A percentile compares a stretch with the other conserved stretches of the same genome.
Evolutionary conservation across 176 grass and related monocot species (phyloP).

Genomic region (Oryza coarctata): DNA sequence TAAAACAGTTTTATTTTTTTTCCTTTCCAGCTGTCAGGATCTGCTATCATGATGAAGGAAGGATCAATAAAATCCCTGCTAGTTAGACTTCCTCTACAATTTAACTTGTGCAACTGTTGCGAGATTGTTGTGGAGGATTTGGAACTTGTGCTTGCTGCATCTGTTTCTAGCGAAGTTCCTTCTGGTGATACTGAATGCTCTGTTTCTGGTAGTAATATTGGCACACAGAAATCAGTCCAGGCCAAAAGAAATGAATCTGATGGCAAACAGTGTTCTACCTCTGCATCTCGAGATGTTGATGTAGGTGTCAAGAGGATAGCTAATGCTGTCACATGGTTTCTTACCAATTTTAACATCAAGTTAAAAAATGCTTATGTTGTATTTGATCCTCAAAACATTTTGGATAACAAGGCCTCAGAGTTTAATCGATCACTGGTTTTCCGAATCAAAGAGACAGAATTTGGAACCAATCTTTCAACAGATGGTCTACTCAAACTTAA

Average conservation of each 20-base stretch:
- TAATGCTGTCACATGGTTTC: conserved; percentile 79
- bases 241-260: conserved; percentile 36
- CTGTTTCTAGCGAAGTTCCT: conserved; percentile 47
- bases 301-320: conserved; percentile 97
- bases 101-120: conserved; percentile 36
- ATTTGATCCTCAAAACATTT: conserved; percentile 67
- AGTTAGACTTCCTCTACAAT: conserved; percentile 71
- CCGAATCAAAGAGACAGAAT: conserved; percentile 80
- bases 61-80: conserved; percentile 89
- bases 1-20: conserved; percentile 25
- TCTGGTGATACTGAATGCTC: conserved; percentile 49
- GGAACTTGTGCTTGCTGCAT: conserved; percentile 80
- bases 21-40: conserved; percentile 65
- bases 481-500: conserved; percentile 65
- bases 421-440: conserved; percentile 70
- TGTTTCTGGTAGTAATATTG: conserved; percentile 42
- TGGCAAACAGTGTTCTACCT: conserved; percentile 49
- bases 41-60: conserved; percentile 77
- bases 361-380: conserved; percentile 77
- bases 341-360: conserved; percentile 88
- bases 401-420: conserved; percentile 44
- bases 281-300: conserved; percentile 74
- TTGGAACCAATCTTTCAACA: conserved; percentile 68
- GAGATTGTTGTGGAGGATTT: conserved; percentile 87
- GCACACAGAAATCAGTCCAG: conserved; percentile 35